Evolutionary conservation across 768 basidiomycete species (phyloP).

Genomic region (Mycena albidolilacea): DNA sequence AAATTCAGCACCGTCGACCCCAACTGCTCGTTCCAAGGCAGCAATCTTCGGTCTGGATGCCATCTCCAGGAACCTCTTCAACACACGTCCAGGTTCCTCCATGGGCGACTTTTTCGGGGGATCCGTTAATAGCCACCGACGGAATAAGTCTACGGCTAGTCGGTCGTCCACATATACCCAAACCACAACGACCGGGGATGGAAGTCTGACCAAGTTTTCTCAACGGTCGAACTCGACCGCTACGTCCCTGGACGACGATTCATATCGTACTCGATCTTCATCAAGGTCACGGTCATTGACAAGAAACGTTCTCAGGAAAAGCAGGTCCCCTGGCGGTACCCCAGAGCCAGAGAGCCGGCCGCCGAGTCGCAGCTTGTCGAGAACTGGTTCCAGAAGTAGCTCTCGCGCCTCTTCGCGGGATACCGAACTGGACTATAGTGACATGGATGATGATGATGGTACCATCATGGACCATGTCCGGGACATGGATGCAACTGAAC

Average conservation of each 20-base stretch:
- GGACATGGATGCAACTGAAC: slow-evolving; percentile 76
- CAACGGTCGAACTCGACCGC: slow-evolving; percentile 78
- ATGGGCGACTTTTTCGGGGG: slow-evolving; percentile 85
- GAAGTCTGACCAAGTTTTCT: slow-evolving; percentile 78
- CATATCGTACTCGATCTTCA: slow-evolving; percentile 59
- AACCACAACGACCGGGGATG: slow-evolving; percentile 77
- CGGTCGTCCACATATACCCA: slow-evolving; percentile 83
- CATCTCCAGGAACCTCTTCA: slow-evolving; percentile 92
- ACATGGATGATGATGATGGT: slow-evolving; percentile 63
- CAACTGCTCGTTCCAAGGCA: slow-evolving; percentile 83
- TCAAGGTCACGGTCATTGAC: slow-evolving; percentile 58
- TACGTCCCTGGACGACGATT: slow-evolving; percentile 75
- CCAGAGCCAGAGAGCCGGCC: slow-evolving; percentile 65
- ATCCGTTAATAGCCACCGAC: slow-evolving; percentile 76
- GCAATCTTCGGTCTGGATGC: slow-evolving; percentile 93
- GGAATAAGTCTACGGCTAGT: slow-evolving; percentile 78
- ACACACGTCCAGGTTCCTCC: slow-evolving; percentile 73
- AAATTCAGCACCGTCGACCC: slow-evolving; percentile 87
- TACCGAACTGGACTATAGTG: slow-evolving; percentile 55
- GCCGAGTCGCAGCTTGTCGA: slow-evolving; percentile 55
- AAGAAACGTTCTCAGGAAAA: slow-evolving; percentile 56
- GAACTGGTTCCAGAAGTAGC: slow-evolving; percentile 48
- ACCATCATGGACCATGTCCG: slow-evolving; percentile 53
- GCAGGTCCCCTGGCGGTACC: slow-evolving; percentile 59
- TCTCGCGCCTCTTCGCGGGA: slow-evolving; percentile 63